These are phyloP conservation scores for Macrocystidia cucumis DNA, from an alignment of 1,284 basidiomycete species.

Conservation along the genomic window DNA sequence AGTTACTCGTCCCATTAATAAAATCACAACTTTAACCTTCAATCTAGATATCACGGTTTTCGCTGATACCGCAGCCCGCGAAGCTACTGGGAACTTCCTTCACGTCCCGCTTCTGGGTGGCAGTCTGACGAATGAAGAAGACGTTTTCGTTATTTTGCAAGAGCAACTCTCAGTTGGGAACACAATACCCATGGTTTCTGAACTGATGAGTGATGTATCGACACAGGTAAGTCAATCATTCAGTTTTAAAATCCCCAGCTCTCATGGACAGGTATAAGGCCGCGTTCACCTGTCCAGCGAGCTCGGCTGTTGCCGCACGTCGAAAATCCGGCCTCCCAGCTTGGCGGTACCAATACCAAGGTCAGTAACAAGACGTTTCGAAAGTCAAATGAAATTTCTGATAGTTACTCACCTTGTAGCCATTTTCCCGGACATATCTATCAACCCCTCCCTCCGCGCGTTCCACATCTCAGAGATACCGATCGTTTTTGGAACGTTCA, in stretches of 20 bases:
- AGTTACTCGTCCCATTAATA: conserved; percentile 2
- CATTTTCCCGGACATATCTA: conserved; percentile 22
- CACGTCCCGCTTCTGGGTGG: conserved; percentile 20
- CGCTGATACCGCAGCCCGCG: conserved; percentile 14
- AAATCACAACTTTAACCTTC: background rate
- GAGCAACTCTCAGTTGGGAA: background rate
- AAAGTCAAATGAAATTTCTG: too few relatives aligned
- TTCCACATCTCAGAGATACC: conserved; percentile 25
- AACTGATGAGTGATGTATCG: background rate
- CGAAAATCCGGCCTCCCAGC: conserved; percentile 18
- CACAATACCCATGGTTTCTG: background rate
- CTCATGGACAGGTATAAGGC: conserved; percentile 12
- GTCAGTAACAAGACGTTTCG: too few relatives aligned
- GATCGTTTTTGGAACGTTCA: conserved; percentile 23
- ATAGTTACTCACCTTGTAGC: conserved; percentile 15
- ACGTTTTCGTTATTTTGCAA: conserved; percentile 15
- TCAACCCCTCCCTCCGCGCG: conserved; percentile 20
- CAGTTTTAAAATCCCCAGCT: background rate
- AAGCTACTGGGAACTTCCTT: conserved; percentile 18
- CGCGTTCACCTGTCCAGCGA: conserved; percentile 18
- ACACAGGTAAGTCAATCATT: conserved; percentile 13
- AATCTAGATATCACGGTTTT: conserved; percentile 20
- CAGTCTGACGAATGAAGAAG: conserved; percentile 16
- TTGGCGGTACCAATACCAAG: conserved; percentile 27
- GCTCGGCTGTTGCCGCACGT: conserved; percentile 15